Evolutionary conservation across 345 rosid species (phyloP), one percentile per base, ranked within the genome.

Genomic region (Laguncularia racemosa): DNA sequence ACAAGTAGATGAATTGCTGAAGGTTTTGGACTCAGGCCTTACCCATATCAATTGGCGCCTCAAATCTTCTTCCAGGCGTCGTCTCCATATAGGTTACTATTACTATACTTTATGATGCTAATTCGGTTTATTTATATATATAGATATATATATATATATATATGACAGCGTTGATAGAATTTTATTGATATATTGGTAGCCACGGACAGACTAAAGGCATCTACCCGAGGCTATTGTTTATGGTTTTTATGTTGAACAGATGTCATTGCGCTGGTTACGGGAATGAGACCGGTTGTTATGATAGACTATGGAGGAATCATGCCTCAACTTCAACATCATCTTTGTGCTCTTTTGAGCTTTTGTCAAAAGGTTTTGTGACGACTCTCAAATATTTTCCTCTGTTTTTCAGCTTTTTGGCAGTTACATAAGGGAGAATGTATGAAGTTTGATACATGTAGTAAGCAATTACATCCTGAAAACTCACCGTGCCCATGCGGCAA

Each of bases 271-370:
- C 63, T 92, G 65, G 79, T 88, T 72, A 69, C 86, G 1, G 79
- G 80, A 55, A 78, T 92, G 91, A 89, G 98, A 67, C 89, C 96
- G 4, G 95, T 86, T 55, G 80, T 86, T 56, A 89, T 92, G 98
- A 78, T 89, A 48, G 98, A 92, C 60, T 89, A 92, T 66, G 98
- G 95, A 61, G 98, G 96, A 23, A 92, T 81, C 83, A 59, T 92
- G 81, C 98, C 98, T 44, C 89, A 86, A 74, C 68, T 92, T 38
- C 95, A 89, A 61, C 77, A 80, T 14, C 79, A 68, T 49, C 69
- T 92, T 16, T 81, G 87, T 56, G 69, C 80, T 4, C 80, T 92
- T 69, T 74, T 92, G 53, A 72, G 77, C 63, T 73, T 60, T 57
- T 58, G 91, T 50, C 89, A 80, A 20, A 71, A 81, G 96, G 98